Base-by-base conservation (phyloP, 352 stramenopile species). In the Peronospora farinosa region DNA sequence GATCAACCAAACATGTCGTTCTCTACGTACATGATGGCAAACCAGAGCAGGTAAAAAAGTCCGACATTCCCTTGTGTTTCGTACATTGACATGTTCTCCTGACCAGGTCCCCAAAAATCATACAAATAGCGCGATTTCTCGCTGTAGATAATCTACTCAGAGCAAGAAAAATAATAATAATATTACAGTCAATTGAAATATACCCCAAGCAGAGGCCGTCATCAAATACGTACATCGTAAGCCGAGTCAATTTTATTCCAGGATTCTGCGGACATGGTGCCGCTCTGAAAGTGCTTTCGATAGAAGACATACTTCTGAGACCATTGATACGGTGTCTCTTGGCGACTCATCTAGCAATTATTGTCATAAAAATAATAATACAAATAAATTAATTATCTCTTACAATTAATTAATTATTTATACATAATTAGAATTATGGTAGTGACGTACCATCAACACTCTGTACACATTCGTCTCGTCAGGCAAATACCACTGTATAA, bases 1-100 rank as follows among this genome's bases (percentile, higher is more conserved):
- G 23, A 27, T 21, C 19, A 21, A 21, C 19, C 19, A 21, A 21
- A 21, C 3, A 21, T 7, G 41, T 7, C 16, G n/a, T 33, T 41
- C 23, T 56, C 6, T 12, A 65, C 70, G 51, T 69, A 88, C 74
- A 88, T 73, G 42, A 85, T 84, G 35, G 36, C 55, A 5, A 61
- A 47, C 77, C 77, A 88, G 8, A 86, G 57, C 11, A 84, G 21
- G 54, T 86, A 88, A 44, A 85, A 88, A 40, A 88, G 63, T 28
- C 54, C 70, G 44, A 84, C 62, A 51, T 86, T 84, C 45, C 69
- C 60, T 36, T 69, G 60, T 51, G 72, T 82, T 60, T 86, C 74
- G 6, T 48, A 41, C 25, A 75, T 25, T 43, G 65, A 62, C 63
- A 84, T 72, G 2, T 69, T 55, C 28, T 69, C 52, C 9, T 69